Evolutionary conservation across 2,329 filamentous ascomycete species (phyloP), one percentile per base, ranked within the genome.

Genomic region (Cryphonectria parasitica): DNA sequence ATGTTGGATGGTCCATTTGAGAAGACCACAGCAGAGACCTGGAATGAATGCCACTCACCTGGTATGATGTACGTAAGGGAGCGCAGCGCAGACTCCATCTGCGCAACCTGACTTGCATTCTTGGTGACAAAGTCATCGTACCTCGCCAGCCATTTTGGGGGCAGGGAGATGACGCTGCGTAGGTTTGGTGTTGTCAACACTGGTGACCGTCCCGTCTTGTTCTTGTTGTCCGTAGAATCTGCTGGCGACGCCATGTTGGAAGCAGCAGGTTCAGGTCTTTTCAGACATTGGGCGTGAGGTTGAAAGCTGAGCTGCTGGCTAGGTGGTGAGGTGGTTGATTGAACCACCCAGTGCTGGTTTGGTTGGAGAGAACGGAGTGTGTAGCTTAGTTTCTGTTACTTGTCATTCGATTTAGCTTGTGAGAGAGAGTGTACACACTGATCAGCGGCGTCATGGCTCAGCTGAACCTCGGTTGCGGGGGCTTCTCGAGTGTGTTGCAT

Each of bases 51-150:
- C 7, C 13, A 64, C 79, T 69, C 79, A 90, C 92, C 95, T 70
- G 95, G 96, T 65, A 98, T 96, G 74, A 99, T 94, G 80, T 99
- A 99, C 64, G 95, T 98, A 74, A 99, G 83, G 39, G 94, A 97
- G 54, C 96, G 90, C 78, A 99, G 84, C 19, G 94, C 94, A 73
- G 93, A 97, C 84, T 99, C 96, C 74, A 99, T 95, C 83, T 97
- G 95, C 65, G 94, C 93, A 67, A 99, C 94, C 71, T 97, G 94
- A 77, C 94, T 92, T 72, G 94, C 91, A 80, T 99, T 99, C 83
- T 95, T 96, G 73, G 93, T 92, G 83, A 99, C 95, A 82, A 98
- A 98, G 74, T 96, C 91, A 77, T 90, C 90, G 81, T 97, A 97
- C 82, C 90, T 87, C 74, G 86, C 83, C 67, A 93, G 83, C 89